Percentiles rank a stretch among this genome's conserved stretches.
Conservation (phyloP, 805 yeast genomes). For the Sugiyamaella chiloensis region DNA sequence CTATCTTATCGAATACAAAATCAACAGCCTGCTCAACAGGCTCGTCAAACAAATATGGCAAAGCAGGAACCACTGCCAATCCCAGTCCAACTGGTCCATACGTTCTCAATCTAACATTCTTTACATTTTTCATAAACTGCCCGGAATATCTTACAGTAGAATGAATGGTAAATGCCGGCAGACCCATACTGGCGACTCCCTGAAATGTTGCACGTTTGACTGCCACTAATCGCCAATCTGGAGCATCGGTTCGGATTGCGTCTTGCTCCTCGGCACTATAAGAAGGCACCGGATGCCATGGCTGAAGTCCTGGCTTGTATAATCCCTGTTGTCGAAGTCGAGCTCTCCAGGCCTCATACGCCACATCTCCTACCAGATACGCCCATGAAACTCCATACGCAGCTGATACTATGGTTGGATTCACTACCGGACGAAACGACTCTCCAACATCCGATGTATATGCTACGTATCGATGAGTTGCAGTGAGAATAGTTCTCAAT, state of each 20-base stretch:
- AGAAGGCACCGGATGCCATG: constrained; percentile 59
- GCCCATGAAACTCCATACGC: constrained; percentile 78
- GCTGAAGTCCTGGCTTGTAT: constrained; percentile 56
- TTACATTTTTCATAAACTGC: constrained; percentile 52
- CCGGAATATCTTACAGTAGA: constrained; percentile 68
- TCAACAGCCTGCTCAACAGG: constrained; percentile 75
- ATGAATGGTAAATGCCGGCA: constrained; percentile 84
- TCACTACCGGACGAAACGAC: constrained; percentile 78
- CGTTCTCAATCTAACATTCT: constrained; percentile 46
- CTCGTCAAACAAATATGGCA: constrained; percentile 77
- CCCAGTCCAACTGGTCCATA: constrained; percentile 83
- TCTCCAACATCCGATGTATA: constrained; percentile 87
- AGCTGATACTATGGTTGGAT: constrained; percentile 57
- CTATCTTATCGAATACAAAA: constrained; percentile 46
- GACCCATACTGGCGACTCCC: constrained; percentile 78
- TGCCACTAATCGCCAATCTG: constrained; percentile 66
- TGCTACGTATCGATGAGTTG: constrained; percentile 80
- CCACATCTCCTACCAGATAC: constrained; percentile 71
- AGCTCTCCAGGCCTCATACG: constrained; percentile 64
- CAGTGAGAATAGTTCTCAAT: constrained; percentile 62
- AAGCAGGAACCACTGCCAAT: constrained; percentile 67
- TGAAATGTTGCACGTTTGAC: constrained; percentile 77
- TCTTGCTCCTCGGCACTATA: constrained; percentile 31
- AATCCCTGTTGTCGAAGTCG: constrained; percentile 59
- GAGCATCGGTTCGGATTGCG: constrained; percentile 41